Evolutionary conservation across 805 yeast species (phyloP), one percentile per base, ranked within the genome.

Genomic region (Ogataea allantospora): DNA sequence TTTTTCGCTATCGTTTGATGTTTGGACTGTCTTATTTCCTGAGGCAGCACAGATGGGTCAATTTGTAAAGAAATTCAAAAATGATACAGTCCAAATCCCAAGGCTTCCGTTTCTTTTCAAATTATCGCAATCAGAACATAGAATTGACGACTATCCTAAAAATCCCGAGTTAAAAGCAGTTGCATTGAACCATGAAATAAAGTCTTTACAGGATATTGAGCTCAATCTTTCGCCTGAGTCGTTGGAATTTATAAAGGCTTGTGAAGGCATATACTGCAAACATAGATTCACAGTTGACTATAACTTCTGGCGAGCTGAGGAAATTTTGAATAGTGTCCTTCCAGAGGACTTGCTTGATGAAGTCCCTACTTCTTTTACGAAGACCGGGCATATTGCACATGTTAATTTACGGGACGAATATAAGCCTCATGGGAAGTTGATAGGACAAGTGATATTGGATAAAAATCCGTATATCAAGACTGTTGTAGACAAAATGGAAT

Each of bases 321-420:
- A 93, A 50, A 83, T 93, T 11, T 66, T 93, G 25, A 67, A 70
- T 30, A 75, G 95, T 0, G 75, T 88, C 3, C 61, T 93, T 30
- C 99, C 99, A 0, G 82, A 75, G 30, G 69, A 78, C 13, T 60
- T 78, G 14, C 62, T 77, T 6, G 80, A 75, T 27, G 95, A 88
- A 40, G 68, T 83, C 7, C 99, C 99, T 1, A 71, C 93, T 1
- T 95, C 98, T 0, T 93, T 85, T 59, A 86, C 98, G 1, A 78
- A 80, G 24, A 95, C 95, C 0, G 99, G 99, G 0, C 98, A 93
- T 63, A 75, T 93, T 41, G 99, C 98, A 0, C 99, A 93, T 62
- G 63, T 95, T 54, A 93, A 93, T 54, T 62, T 93, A 27, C 70
- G 88, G 30, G 83, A 82, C 27, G 93, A 86, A 54, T 93, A 81